Base-by-base conservation (phyloP, 2,329 filamentous ascomycete genomes). In the Aspergillus carbonarius region DNA sequence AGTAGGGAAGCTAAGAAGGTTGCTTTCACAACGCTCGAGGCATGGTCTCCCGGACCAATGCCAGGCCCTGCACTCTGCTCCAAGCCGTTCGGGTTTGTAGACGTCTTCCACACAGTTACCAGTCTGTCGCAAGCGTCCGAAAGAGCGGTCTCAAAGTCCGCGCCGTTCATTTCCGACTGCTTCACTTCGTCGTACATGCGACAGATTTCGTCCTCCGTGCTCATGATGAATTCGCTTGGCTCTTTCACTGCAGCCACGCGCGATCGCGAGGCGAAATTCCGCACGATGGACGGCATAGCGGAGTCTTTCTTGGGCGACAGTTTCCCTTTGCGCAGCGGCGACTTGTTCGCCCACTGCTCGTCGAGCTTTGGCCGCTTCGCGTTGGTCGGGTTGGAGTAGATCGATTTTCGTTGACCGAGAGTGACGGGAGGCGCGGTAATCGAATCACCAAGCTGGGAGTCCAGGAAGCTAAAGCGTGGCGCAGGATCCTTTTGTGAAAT, bases 1-100 rank as follows among this genome's bases (percentile, higher is more conserved):
- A 96, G 82, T 23, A 97, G 80, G 30, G 86, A 86, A 15, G 89
- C 88, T n/a, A 97, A 72, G 67, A 88, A 96, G 57, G 86, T 84
- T 4, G 93, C 92, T 70, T 93, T 93, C 55, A 87, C 82, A 59
- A 92, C 87, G 5, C 87, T 77, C 4, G 86, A 82, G 1, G 86
- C 82, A 35, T 84, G 76, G 9, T 84, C 78, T 3, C 85, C 85
- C 30, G 86, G 89, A 0, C 88, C 90, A 69, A 92, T 87, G 46
- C 84, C 85, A 18, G 83, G 82, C 40, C 78, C 76, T 54, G 85
- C 82, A 25, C 66, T 42, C 18, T 54, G 64, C 13, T 61, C 60
- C n/a, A 64, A 57, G 6, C 63, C 68, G 84, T 85, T 63, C 82
- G 81, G 54, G 23, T 68, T 63, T 9, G 71, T 66, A 30, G 63